Evolutionary conservation across 192 early-diverging fungal species (phyloP).

Genomic region (Glomus cerebriforme): DNA sequence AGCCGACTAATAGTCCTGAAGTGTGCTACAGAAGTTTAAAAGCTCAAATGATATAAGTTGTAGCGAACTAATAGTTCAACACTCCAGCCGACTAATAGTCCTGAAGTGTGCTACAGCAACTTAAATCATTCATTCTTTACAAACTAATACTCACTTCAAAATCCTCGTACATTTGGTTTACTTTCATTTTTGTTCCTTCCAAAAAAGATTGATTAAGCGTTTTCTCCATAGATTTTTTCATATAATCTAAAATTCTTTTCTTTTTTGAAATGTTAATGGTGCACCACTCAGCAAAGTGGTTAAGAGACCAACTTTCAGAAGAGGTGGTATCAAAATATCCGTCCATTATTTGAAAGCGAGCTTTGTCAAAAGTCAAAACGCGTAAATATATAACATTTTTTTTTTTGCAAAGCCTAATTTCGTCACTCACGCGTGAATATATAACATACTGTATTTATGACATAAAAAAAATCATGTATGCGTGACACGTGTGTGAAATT

Average conservation of each 20-base stretch:
- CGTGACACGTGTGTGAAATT: no score
- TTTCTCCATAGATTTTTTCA: background rate
- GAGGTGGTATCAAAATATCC: background rate
- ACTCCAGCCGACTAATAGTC: conserved; percentile 32
- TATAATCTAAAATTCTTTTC: background rate
- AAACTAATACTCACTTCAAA: conserved; percentile 18
- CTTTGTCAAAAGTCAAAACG: no score
- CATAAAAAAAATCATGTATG: no score
- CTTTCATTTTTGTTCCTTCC: background rate
- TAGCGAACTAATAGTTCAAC: conserved; percentile 33
- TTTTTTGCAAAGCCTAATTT: no score
- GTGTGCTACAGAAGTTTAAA: background rate
- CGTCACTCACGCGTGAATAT: no score
- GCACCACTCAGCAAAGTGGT: background rate
- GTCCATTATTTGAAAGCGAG: background rate
- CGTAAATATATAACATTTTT: no score
- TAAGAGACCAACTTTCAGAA: conserved; percentile 21
- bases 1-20: conserved; percentile 31
- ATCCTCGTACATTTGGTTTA: background rate
- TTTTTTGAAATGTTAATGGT: background rate
- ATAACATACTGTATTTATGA: no score
- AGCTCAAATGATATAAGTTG: background rate
- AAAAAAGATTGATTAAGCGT: background rate
- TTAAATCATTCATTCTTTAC: background rate
- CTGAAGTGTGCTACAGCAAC: conserved; percentile 9